Percentiles rank a stretch among this genome's conserved stretches.
phyloP scores from a whole-genome alignment of 805 yeast species.

The Suhomyces emberorum region DNA sequence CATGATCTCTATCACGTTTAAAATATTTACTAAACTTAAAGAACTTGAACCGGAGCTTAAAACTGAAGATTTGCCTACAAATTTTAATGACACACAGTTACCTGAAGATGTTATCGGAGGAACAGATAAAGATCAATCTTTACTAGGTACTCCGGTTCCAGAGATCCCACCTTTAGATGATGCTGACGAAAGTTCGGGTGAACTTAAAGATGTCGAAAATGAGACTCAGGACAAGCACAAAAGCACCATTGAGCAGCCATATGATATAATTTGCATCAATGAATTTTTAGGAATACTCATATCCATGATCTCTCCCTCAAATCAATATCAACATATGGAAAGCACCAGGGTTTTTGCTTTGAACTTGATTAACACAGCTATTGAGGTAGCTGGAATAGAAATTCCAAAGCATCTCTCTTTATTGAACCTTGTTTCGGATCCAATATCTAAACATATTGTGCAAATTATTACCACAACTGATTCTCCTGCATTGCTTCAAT shows the following conservation, averaged over 20 bases:
- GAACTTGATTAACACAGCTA: conserved; percentile 67
- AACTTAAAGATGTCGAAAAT: conserved; percentile 1
- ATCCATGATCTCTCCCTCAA: conserved; percentile 77
- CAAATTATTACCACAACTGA: conserved; percentile 75
- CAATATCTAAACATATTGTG: conserved; percentile 80
- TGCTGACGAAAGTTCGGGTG: conserved; percentile 14
- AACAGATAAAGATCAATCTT: conserved; percentile 17
- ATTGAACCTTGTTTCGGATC: conserved; percentile 67
- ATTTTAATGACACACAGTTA: conserved; percentile 45
- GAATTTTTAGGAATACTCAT: conserved; percentile 74
- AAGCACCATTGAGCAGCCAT: conserved; percentile 41
- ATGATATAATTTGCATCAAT: conserved; percentile 70
- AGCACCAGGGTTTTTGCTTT: conserved; percentile 81
- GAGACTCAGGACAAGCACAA: conserved; percentile 1
- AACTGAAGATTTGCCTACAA: conserved; percentile 44
- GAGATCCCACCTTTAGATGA: conserved; percentile 16
- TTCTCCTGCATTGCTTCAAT: conserved; percentile 67
- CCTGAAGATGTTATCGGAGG: conserved; percentile 63
- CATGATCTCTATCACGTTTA: conserved; percentile 63
- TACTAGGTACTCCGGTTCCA: conserved; percentile 5
- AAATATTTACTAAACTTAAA: conserved; percentile 60
- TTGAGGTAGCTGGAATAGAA: conserved; percentile 74
- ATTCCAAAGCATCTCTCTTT: conserved; percentile 61
- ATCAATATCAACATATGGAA: conserved; percentile 82
- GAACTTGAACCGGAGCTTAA: conserved; percentile 47